Evolutionary conservation across 345 rosid species (phyloP).

Genomic region (Reutealis trisperma): DNA sequence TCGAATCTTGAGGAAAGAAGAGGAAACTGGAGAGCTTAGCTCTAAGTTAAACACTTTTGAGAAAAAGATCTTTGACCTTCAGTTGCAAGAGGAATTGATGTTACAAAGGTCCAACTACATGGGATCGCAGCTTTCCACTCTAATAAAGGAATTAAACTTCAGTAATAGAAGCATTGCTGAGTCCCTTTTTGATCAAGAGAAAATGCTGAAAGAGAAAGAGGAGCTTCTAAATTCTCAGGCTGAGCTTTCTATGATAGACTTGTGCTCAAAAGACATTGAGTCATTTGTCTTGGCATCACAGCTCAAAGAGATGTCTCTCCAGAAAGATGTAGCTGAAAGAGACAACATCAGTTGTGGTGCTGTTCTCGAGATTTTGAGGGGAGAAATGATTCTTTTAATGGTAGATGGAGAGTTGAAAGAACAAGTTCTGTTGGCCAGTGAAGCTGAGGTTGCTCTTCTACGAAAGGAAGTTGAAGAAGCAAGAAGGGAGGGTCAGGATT

Average conservation of each 20-base stretch:
- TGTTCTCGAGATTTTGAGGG: conserved; percentile 51
- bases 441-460: conserved; percentile 38
- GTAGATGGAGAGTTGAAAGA: conserved; percentile 58
- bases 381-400: conserved; percentile 43
- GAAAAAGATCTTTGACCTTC: conserved; percentile 62
- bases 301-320: conserved; percentile 51
- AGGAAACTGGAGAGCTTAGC: conserved; percentile 61
- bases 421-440: conserved; percentile 37
- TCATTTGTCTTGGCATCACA: conserved; percentile 52
- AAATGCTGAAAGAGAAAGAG: conserved; percentile 47
- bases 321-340: conserved; percentile 35
- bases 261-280: conserved; percentile 70
- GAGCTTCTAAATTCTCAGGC: conserved; percentile 51
- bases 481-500: conserved; percentile 31
- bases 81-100: conserved; percentile 87
- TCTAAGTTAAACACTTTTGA: conserved; percentile 64
- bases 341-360: conserved; percentile 34
- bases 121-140: conserved; percentile 74
- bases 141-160: conserved; percentile 73
- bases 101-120: conserved; percentile 76
- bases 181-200: conserved; percentile 59
- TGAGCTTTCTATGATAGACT: conserved; percentile 47
- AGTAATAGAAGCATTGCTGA: conserved; percentile 48
- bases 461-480: conserved; percentile 43
- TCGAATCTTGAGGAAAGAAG: conserved; percentile 77